A percentile compares a stretch with the other conserved stretches of the same genome.
These are phyloP conservation scores for Ganoderma boninense DNA, from an alignment of 1,284 basidiomycete genomes.

Conservation along the genomic window DNA sequence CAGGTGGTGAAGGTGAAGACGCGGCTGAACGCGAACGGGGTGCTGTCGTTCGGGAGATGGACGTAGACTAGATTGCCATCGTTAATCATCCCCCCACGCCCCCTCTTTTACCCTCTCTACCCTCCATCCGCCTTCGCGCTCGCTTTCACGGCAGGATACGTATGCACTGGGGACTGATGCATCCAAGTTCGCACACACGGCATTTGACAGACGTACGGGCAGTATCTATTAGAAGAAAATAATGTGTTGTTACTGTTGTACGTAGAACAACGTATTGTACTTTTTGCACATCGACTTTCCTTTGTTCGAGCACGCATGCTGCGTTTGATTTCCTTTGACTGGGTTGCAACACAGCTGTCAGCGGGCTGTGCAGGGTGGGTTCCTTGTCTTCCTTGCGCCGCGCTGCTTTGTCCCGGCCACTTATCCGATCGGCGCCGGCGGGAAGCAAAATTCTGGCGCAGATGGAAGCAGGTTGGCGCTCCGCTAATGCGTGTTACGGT, in stretches of 20 bases:
- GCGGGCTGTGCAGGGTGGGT: background rate
- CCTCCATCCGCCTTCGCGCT: background rate
- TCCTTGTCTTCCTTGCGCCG: background rate
- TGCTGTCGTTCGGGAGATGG: slow-evolving; percentile 93
- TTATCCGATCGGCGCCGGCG: slow-evolving; percentile 5
- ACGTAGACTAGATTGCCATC: slow-evolving; percentile 66
- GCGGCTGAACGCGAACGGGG: slow-evolving; percentile 84
- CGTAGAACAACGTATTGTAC: slow-evolving; percentile 35
- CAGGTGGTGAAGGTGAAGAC: slow-evolving; percentile 90
- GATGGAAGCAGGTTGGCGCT: background rate
- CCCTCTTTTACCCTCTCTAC: background rate
- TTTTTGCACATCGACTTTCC: slow-evolving; percentile 14
- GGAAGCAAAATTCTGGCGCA: background rate
- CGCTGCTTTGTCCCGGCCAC: slow-evolving; percentile 2
- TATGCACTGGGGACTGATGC: slow-evolving; percentile 3
- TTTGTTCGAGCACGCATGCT: background rate
- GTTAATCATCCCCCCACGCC: background rate
- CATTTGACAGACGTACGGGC: slow-evolving; percentile 19
- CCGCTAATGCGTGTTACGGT: no score
- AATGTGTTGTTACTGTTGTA: slow-evolving; percentile 27
- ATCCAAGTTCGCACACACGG: slow-evolving; percentile 1
- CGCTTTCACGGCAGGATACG: slow-evolving; percentile 4
- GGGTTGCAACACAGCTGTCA: background rate
- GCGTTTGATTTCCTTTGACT: background rate
- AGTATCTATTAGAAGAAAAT: slow-evolving; percentile 35